A percentile compares a stretch with the other conserved stretches of the same genome.
Conservation (phyloP, 2,329 filamentous ascomycete genomes). For the Penicillium sp. region DNA sequence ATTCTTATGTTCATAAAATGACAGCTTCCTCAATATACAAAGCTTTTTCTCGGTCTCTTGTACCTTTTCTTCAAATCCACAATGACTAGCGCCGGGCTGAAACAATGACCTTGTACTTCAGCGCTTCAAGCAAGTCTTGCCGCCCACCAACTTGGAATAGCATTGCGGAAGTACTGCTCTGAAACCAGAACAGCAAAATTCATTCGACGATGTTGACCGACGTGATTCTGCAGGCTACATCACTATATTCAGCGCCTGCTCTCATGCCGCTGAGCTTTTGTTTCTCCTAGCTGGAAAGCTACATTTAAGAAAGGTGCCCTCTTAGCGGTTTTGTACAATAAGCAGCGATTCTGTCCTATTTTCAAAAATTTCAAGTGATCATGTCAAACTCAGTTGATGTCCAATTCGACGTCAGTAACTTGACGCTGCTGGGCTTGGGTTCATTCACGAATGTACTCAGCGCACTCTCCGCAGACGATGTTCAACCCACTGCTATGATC, state of each 20-base stretch:
- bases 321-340: background rate
- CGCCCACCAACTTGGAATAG: background rate
- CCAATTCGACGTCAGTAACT: background rate
- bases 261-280: background rate
- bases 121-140: background rate
- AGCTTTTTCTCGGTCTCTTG: background rate
- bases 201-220: background rate
- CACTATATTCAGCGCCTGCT: background rate
- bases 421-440: background rate
- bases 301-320: background rate
- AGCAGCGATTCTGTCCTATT: background rate
- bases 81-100: background rate
- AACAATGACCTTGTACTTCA: background rate
- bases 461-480: background rate
- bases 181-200: background rate
- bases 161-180: background rate
- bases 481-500: background rate
- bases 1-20: background rate
- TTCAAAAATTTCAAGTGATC: background rate
- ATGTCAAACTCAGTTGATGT: background rate
- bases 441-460: background rate
- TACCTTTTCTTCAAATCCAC: background rate
- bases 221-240: background rate
- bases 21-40: background rate
- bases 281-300: background rate